Conservation (phyloP, 495 filamentous ascomycete genomes). For the Amphirosellinia nigrospora region DNA sequence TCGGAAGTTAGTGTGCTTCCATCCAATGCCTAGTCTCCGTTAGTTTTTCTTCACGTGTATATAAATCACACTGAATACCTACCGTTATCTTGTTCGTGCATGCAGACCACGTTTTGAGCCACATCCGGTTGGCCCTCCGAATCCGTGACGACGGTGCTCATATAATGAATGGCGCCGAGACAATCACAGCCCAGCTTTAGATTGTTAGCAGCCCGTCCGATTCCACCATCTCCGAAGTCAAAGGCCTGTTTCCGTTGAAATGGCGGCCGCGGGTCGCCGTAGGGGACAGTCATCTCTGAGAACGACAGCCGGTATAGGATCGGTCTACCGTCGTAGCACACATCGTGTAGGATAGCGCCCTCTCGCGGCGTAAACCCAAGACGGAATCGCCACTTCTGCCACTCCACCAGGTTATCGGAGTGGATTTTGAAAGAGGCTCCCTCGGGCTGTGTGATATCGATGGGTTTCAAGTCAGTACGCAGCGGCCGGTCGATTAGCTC, state of each 20-base stretch:
- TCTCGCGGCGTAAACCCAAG: slow-evolving; percentile 78
- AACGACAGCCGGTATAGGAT: slow-evolving; percentile 73
- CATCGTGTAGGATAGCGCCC: slow-evolving; percentile 71
- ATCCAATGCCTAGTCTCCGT: slow-evolving; percentile 72
- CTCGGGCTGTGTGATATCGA: slow-evolving; percentile 59
- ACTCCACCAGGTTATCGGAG: slow-evolving; percentile 57
- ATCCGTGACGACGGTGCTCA: slow-evolving; percentile 62
- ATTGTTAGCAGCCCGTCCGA: slow-evolving; percentile 77
- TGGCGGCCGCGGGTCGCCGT: slow-evolving; percentile 73
- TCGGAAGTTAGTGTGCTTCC: slow-evolving; percentile 85
- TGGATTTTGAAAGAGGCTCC: slow-evolving; percentile 58
- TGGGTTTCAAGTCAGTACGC: slow-evolving; percentile 57
- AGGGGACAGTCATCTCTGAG: slow-evolving; percentile 81
- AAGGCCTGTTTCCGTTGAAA: slow-evolving; percentile 82
- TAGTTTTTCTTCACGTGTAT: background rate
- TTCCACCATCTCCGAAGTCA: slow-evolving; percentile 77
- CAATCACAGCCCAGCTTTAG: slow-evolving; percentile 73
- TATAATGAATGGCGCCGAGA: slow-evolving; percentile 77
- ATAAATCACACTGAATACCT: background rate
- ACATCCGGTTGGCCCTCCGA: slow-evolving; percentile 63
- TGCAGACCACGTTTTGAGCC: slow-evolving; percentile 77
- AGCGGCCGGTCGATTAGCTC: slow-evolving; percentile 52
- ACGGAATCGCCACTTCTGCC: slow-evolving; percentile 76
- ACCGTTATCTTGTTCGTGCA: slow-evolving; percentile 68
- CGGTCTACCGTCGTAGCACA: slow-evolving; percentile 69